These are phyloP conservation scores for Uromyces viciae-fabae DNA, from an alignment of 1,284 basidiomycete genomes.

Conservation along the genomic window DNA sequence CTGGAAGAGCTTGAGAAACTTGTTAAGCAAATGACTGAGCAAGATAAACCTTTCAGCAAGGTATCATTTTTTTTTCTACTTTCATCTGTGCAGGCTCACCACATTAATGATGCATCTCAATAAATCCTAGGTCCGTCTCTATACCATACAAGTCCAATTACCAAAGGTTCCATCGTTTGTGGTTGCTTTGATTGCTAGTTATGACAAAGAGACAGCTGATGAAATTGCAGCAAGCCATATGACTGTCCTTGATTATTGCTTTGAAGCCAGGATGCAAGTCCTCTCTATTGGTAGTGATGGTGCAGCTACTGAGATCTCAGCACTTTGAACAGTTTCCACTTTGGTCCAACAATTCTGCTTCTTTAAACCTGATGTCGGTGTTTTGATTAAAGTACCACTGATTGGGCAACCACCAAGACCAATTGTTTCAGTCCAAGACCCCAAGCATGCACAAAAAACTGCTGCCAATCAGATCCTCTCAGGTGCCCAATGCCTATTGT, in stretches of 20 bases:
- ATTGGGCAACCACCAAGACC: not conserved
- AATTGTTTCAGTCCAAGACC: constrained; percentile 13
- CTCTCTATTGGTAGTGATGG: not conserved
- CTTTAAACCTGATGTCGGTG: not conserved
- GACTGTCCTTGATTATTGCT: not conserved
- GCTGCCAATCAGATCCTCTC: not conserved
- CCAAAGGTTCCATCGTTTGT: not conserved
- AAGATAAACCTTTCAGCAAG: constrained; percentile 8
- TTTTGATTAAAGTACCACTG: not conserved
- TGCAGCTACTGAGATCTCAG: not conserved
- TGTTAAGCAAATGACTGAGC: not conserved
- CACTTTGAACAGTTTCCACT: not conserved
- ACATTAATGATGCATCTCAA: too few species aligned
- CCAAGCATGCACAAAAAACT: not conserved
- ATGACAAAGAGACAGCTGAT: not conserved
- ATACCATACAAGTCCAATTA: not conserved
- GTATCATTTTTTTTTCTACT: not conserved
- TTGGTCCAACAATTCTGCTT: not conserved
- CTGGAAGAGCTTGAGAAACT: not conserved
- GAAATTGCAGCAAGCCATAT: not conserved
- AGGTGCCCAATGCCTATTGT: not conserved
- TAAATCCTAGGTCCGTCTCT: not conserved
- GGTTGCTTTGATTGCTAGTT: not conserved
- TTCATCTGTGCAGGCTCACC: too few species aligned
- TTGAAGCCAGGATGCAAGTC: not conserved